Evolutionary conservation across 75 land plant species (phyloP).

Genomic region (Selaginella tamariscina): DNA sequence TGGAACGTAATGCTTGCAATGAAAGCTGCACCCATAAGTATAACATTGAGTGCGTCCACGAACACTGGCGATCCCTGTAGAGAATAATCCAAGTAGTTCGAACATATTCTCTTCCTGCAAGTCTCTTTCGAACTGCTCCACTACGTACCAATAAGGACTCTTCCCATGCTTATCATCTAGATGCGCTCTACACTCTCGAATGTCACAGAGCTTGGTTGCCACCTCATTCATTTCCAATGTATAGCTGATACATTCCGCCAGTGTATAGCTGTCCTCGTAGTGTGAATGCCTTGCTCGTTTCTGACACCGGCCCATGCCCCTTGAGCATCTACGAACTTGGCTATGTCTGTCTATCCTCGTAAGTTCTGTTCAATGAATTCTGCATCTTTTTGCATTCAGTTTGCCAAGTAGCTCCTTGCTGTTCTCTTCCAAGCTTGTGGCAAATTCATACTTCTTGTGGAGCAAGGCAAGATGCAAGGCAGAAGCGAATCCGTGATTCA

Average conservation of each 20-base stretch:
- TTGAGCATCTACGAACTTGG: slow-evolving; percentile 1
- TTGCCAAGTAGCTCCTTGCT: background rate
- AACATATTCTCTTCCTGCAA: background rate
- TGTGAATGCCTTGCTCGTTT: background rate
- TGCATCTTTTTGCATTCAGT: background rate
- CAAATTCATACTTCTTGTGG: background rate
- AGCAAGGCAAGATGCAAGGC: background rate
- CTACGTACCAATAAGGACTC: background rate
- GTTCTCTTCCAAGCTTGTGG: background rate
- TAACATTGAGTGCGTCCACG: slow-evolving; percentile 18
- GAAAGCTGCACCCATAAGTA: slow-evolving; percentile 19
- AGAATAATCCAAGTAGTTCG: background rate
- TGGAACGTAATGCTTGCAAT: slow-evolving; percentile 18
- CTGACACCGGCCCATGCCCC: background rate
- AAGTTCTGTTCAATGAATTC: background rate
- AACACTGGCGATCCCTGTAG: slow-evolving; percentile 18
- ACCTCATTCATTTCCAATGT: background rate
- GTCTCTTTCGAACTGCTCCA: background rate
- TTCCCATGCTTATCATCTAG: background rate
- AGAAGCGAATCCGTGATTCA: background rate
- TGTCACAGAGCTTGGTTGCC: slow-evolving; percentile 3
- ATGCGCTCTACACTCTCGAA: background rate
- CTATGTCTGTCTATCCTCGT: background rate
- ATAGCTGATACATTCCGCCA: no score
- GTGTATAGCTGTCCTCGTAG: background rate